Evolutionary conservation across 768 basidiomycete genomes (phyloP).

Genomic region (Amanita exitialis): DNA sequence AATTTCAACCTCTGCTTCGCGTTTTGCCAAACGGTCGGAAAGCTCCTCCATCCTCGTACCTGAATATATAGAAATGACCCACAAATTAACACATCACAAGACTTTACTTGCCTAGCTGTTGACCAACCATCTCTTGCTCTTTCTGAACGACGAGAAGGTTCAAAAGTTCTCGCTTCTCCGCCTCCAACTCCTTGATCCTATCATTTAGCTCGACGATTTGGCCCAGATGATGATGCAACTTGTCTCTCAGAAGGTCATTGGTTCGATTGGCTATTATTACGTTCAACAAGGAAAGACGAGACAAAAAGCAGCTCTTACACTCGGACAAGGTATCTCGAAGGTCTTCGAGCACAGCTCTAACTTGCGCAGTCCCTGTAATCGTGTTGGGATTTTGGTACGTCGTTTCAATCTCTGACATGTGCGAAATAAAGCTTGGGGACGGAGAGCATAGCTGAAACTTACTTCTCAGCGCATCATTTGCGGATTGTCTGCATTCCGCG

Average conservation of each 20-base stretch:
- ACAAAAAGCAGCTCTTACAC: conserved; percentile 12
- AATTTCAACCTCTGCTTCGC: conserved; percentile 21
- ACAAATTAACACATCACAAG: conserved; percentile 7
- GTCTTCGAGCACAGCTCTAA: neutral
- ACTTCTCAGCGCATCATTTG: neutral
- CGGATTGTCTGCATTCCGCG: neutral
- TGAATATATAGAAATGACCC: conserved; percentile 4
- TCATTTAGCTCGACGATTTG: conserved; percentile 22
- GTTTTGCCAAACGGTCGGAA: conserved; percentile 13
- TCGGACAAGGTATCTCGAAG: conserved; percentile 11
- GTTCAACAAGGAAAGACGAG: neutral
- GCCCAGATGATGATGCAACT: conserved; percentile 22
- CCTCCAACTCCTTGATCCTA: conserved; percentile 26
- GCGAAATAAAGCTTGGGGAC: neutral
- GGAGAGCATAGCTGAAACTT: neutral
- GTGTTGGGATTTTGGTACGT: neutral
- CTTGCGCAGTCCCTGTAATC: neutral
- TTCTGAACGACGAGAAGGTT: conserved; percentile 11
- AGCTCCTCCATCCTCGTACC: conserved; percentile 16
- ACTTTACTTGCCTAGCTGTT: conserved; percentile 10
- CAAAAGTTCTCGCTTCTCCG: conserved; percentile 16
- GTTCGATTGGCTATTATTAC: conserved; percentile 23
- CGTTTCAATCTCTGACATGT: neutral
- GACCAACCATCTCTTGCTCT: conserved; percentile 7
- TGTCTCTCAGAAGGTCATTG: conserved; percentile 28